Conservation (phyloP, 768 basidiomycete species). For the Mycena belliarum region DNA sequence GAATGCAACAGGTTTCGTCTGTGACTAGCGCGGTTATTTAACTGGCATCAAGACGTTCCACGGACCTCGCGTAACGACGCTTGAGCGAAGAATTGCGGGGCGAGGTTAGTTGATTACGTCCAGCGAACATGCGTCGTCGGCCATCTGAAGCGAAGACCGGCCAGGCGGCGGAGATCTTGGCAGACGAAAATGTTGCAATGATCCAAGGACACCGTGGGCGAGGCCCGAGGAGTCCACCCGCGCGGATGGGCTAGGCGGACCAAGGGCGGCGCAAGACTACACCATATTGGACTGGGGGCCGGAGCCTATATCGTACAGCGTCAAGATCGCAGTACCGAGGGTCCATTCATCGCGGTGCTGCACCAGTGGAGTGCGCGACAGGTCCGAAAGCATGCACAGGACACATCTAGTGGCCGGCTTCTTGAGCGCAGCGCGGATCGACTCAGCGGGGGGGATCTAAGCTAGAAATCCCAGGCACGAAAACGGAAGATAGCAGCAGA, state of each 20-base stretch:
- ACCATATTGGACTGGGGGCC: slow-evolving; percentile 1
- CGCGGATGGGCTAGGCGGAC: not conserved
- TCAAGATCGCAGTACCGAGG: slow-evolving; percentile 12
- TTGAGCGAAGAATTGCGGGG: slow-evolving; percentile 1
- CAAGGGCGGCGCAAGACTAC: slow-evolving; percentile 13
- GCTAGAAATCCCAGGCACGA: slow-evolving; percentile 12
- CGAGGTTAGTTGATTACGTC: slow-evolving; percentile 12
- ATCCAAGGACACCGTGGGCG: slow-evolving; percentile 12
- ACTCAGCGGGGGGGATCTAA: slow-evolving; percentile 5
- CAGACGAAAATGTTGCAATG: not conserved
- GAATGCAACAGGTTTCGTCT: not conserved
- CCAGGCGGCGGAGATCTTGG: not conserved
- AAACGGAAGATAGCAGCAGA: not conserved
- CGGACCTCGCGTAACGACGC: not conserved
- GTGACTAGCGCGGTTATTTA: slow-evolving; percentile 7
- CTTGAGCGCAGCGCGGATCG: not conserved
- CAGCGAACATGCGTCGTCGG: not conserved
- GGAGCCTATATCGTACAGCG: slow-evolving; percentile 6
- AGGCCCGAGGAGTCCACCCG: slow-evolving; percentile 5
- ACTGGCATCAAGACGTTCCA: slow-evolving; percentile 6
- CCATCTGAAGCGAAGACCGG: not conserved
- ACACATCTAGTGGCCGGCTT: slow-evolving; percentile 7
- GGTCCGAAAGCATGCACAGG: not conserved
- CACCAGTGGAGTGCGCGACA: slow-evolving; percentile 6
- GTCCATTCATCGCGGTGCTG: slow-evolving; percentile 11